Evolutionary conservation across 2,329 filamentous ascomycete genomes (phyloP).

Genomic region (Parafenestella ontariensis): DNA sequence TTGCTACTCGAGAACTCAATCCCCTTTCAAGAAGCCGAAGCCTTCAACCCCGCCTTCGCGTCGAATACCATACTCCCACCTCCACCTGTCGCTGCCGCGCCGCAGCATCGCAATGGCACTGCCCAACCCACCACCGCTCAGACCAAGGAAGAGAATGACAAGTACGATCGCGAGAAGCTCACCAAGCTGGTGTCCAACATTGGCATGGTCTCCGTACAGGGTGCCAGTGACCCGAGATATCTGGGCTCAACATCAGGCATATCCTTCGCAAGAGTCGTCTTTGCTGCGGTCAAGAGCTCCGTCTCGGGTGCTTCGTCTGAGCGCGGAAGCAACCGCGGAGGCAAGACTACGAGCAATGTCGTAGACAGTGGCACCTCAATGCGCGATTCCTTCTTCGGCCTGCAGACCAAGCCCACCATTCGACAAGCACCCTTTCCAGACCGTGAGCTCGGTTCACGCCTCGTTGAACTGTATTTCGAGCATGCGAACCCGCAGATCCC

Average conservation of each 20-base stretch:
- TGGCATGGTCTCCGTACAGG: conserved; percentile 79
- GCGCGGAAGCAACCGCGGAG: conserved; percentile 66
- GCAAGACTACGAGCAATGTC: conserved; percentile 57
- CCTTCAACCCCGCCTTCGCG: conserved; percentile 61
- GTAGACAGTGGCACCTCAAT: conserved; percentile 75
- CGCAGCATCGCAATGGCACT: conserved; percentile 32
- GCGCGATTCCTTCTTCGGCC: conserved; percentile 95
- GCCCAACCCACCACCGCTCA: conserved; percentile 21
- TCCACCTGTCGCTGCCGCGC: conserved; percentile 11
- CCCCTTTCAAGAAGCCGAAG: conserved; percentile 71
- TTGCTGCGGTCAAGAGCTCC: conserved; percentile 87
- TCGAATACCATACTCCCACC: conserved; percentile 39
- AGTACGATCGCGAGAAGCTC: conserved; percentile 66
- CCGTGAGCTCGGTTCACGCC: conserved; percentile 71
- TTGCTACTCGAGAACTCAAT: conserved; percentile 74
- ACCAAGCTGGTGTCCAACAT: conserved; percentile 73
- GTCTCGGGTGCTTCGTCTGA: conserved; percentile 65
- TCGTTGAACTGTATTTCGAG: conserved; percentile 90
- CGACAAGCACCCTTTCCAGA: conserved; percentile 85
- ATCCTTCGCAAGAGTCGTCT: conserved; percentile 92
- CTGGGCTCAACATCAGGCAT: conserved; percentile 88
- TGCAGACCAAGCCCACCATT: conserved; percentile 89
- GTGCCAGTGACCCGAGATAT: conserved; percentile 78
- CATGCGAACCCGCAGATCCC: conserved; percentile 96
- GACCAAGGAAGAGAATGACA: conserved; percentile 51